Evolutionary conservation across 208 protist species (phyloP), one percentile per base, ranked within the genome.

Genomic region (Acanthamoeba healyi): DNA sequence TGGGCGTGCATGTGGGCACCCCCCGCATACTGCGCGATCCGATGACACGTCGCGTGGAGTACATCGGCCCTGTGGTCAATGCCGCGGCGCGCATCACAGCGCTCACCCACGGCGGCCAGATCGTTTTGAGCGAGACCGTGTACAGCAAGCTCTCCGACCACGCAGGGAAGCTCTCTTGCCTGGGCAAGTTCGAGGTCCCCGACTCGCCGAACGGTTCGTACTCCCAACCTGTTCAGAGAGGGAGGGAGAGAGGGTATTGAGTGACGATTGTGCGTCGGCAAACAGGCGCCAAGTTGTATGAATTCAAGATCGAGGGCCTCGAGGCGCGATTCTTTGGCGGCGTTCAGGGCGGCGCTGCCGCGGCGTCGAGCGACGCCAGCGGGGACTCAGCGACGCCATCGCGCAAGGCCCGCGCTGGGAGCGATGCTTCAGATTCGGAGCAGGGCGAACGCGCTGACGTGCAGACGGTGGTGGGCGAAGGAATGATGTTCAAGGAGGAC

Each of bases 1-100:
- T 93, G 88, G 88, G 88, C 40, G 40, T 93, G 24, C 88, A 93
- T 22, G 14, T 49, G 26, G 88, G 88, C n/a, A 32, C 92, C 2
- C 46, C 88, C n/a, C 61, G 19, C 7, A 26, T 38, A 14, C 12
- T 40, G 24, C 24, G 65, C 0, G 88, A 93, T 93, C 61, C 88
- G 19, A 36, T 93, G 61, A 79, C 88, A 19, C 34, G 63, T 2
- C 58, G 67, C 34, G 17, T 93, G 29, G 88, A 93, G 61, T 93
- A 93, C 49, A 44, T 93, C 32, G 88, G 88, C 2, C 54, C 54
- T 0, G 32, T 56, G 12, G 88, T 93, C 2, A 93, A 93, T 19
- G n/a, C n/a, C 2, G 26, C 61, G 14, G 88, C 88, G 58, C 88
- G 88, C 12, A 79, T 93, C 34, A 79, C 88, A 9, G 65, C 61